Evolutionary conservation across 164 flowering plant species (phyloP).

Genomic region (Aristolochia fimbriata): DNA sequence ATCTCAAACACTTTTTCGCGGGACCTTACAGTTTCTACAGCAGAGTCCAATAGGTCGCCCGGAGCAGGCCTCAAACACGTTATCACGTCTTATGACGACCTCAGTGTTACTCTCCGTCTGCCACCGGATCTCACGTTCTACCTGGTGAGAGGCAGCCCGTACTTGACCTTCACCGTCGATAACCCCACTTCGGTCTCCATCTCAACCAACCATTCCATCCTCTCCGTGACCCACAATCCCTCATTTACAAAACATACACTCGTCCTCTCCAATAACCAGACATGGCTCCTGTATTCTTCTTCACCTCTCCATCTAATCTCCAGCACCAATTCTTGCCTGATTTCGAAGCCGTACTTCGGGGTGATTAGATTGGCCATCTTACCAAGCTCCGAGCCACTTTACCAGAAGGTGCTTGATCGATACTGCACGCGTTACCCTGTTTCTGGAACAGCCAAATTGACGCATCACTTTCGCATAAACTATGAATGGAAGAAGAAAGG

Average conservation of each 20-base stretch:
- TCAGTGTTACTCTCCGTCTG: conserved; percentile 62
- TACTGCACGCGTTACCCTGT: conserved; percentile 70
- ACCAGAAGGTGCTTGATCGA: conserved; percentile 49
- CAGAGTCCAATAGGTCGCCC: neutral
- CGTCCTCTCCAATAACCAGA: conserved; percentile 62
- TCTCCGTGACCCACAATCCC: conserved; percentile 28
- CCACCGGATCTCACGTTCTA: conserved; percentile 51
- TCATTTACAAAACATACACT: conserved; percentile 43
- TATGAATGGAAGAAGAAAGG: conserved; percentile 84
- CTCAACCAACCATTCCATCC: conserved; percentile 56
- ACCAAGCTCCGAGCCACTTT: conserved; percentile 29
- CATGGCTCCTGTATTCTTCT: conserved; percentile 74
- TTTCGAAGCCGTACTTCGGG: conserved; percentile 46
- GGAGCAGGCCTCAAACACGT: conserved; percentile 17
- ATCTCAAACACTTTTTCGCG: conserved; percentile 49
- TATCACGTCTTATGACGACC: conserved; percentile 54
- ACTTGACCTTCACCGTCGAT: conserved; percentile 38
- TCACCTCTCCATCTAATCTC: conserved; percentile 37
- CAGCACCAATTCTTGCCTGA: conserved; percentile 27
- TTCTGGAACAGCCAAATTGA: conserved; percentile 52
- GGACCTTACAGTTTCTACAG: conserved; percentile 55
- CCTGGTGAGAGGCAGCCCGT: conserved; percentile 92
- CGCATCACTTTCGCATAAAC: conserved; percentile 47
- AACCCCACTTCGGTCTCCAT: conserved; percentile 27
- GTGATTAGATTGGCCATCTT: conserved; percentile 54